phyloP scores from a whole-genome alignment of 306 rosid genomes.

The Begonia masoniana region DNA sequence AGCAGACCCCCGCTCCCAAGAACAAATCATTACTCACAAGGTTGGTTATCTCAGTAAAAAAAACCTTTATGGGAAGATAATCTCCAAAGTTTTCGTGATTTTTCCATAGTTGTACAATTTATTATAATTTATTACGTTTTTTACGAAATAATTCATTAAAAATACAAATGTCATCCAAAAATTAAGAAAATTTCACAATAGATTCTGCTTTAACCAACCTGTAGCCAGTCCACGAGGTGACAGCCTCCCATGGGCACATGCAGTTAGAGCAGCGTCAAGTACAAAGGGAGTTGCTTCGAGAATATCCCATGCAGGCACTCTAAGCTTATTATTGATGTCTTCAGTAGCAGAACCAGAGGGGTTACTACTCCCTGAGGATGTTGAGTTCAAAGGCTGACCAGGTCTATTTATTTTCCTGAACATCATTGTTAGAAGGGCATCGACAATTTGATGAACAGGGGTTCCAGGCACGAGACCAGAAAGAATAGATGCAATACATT shows the following conservation, averaged over 20 bases:
- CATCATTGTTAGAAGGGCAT: slow-evolving; percentile 61
- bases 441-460: slow-evolving; percentile 63
- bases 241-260: slow-evolving; percentile 78
- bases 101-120: too few relatives aligned
- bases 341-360: slow-evolving; percentile 45
- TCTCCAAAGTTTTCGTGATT: too few relatives aligned
- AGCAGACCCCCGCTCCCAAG: too few relatives aligned
- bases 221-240: slow-evolving; percentile 84
- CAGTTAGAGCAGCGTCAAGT: slow-evolving; percentile 84
- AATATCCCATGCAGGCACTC: slow-evolving; percentile 94
- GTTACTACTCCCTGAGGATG: slow-evolving; percentile 50
- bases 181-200: too few relatives aligned
- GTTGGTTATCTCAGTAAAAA: too few relatives aligned
- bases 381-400: slow-evolving; percentile 42
- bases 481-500: slow-evolving; percentile 69
- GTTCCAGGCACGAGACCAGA: slow-evolving; percentile 59
- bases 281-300: slow-evolving; percentile 89
- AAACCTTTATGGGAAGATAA: too few relatives aligned
- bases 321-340: slow-evolving; percentile 52
- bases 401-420: slow-evolving; percentile 50
- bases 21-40: too few relatives aligned
- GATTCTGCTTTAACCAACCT: slow-evolving; percentile 20
- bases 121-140: too few relatives aligned
- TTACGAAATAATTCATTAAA: too few relatives aligned
- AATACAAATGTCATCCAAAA: too few relatives aligned